These are phyloP conservation scores for Porodaedalea pini DNA, from an alignment of 1,284 basidiomycete genomes.

Conservation along the genomic window DNA sequence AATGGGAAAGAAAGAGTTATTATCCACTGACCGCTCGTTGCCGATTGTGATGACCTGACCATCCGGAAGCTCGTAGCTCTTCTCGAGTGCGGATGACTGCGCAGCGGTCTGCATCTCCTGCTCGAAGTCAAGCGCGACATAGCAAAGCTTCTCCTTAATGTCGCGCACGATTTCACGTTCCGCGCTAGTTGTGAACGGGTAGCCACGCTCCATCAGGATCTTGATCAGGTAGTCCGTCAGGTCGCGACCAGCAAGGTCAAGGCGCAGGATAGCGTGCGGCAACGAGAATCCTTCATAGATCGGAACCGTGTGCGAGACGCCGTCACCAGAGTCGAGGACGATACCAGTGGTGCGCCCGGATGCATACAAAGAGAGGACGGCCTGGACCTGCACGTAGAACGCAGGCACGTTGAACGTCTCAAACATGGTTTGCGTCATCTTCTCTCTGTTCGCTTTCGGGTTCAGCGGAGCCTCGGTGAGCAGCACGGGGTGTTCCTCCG, in stretches of 20 bases:
- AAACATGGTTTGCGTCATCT: conserved; percentile 98
- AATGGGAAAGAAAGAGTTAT: neutral
- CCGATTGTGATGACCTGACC: conserved; percentile 97
- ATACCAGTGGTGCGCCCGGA: conserved; percentile 93
- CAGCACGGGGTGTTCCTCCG: conserved; percentile 93
- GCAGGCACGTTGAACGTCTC: conserved; percentile 94
- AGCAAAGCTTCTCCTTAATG: conserved; percentile 98
- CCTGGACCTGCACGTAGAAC: conserved; percentile 93
- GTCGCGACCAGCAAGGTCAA: conserved; percentile 95
- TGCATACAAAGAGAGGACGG: conserved; percentile 88
- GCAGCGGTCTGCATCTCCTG: conserved; percentile 93
- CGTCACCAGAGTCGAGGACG: conserved; percentile 91
- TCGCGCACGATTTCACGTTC: conserved; percentile 96
- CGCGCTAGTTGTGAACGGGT: conserved; percentile 91
- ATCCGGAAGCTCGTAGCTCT: conserved; percentile 95
- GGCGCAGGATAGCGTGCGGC: conserved; percentile 91
- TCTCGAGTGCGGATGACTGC: conserved; percentile 89
- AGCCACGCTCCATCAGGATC: conserved; percentile 91
- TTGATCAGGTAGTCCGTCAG: conserved; percentile 91
- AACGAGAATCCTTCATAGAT: conserved; percentile 96
- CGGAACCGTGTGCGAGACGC: conserved; percentile 91
- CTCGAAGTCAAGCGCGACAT: conserved; percentile 96
- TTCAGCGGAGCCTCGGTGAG: conserved; percentile 92
- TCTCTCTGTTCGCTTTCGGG: conserved; percentile 93
- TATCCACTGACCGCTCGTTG: conserved; percentile 72